Evolutionary conservation across 805 yeast genomes (phyloP).

Genomic region (Middelhovenomyces tepae): DNA sequence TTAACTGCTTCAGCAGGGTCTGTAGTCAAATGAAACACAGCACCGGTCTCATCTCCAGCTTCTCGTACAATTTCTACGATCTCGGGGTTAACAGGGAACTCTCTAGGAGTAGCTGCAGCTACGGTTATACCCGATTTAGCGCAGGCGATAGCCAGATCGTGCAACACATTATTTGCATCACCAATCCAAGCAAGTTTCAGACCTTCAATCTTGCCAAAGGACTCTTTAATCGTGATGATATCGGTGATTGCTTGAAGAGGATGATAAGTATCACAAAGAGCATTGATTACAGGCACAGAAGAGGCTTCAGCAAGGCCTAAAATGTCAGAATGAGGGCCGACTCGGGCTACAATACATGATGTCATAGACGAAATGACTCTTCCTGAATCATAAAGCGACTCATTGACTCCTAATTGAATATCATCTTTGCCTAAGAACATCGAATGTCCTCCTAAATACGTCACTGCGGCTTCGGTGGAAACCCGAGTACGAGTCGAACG

Average conservation of each 20-base stretch:
- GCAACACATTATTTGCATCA: slow-evolving; percentile 91
- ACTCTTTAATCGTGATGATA: slow-evolving; percentile 73
- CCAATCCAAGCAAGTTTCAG: slow-evolving; percentile 92
- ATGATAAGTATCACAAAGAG: slow-evolving; percentile 86
- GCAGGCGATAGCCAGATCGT: slow-evolving; percentile 85
- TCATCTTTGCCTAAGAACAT: slow-evolving; percentile 96
- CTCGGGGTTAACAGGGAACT: slow-evolving; percentile 49
- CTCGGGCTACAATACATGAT: slow-evolving; percentile 95
- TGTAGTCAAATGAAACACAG: slow-evolving; percentile 46
- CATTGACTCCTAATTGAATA: slow-evolving; percentile 94
- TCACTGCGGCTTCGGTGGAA: slow-evolving; percentile 89
- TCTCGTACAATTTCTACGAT: slow-evolving; percentile 48
- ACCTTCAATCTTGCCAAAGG: slow-evolving; percentile 42
- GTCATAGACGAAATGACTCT: slow-evolving; percentile 92
- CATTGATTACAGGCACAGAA: slow-evolving; percentile 83
- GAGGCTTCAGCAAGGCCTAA: slow-evolving; percentile 69
- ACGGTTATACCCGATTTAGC: slow-evolving; percentile 77
- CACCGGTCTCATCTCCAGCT: slow-evolving; percentile 42
- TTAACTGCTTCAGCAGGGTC: slow-evolving; percentile 70
- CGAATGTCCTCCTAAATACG: slow-evolving; percentile 90
- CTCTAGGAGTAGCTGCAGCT: slow-evolving; percentile 75
- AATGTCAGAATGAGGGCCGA: slow-evolving; percentile 75
- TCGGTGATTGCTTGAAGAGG: slow-evolving; percentile 96
- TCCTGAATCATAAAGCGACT: slow-evolving; percentile 80
- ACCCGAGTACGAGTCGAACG: slow-evolving; percentile 94